Evolutionary conservation across 164 flowering plant genomes (phyloP).

Genomic region (Dillenia suffruticosa): DNA sequence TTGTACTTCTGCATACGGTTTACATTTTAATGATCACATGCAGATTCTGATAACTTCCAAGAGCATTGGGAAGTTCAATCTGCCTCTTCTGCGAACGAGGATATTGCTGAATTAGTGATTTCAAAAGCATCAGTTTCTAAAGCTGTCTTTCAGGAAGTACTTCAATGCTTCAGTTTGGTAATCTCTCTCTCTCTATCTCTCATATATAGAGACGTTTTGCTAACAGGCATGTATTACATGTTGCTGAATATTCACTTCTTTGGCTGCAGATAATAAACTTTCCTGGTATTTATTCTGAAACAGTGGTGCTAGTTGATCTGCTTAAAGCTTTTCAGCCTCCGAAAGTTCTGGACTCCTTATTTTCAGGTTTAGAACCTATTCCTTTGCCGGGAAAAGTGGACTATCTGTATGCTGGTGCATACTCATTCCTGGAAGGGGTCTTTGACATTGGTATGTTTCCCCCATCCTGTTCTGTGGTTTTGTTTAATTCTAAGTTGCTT

Average conservation of each 20-base stretch:
- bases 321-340: constrained; percentile 62
- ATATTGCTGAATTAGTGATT: constrained; percentile 26
- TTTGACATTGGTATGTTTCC: constrained; percentile 40
- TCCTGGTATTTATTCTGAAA: constrained; percentile 39
- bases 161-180: constrained; percentile 65
- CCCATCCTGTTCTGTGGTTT: no score
- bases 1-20: background rate
- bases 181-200: background rate
- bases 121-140: constrained; percentile 38
- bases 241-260: background rate
- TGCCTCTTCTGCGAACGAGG: constrained; percentile 56
- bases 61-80: constrained; percentile 64
- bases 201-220: background rate
- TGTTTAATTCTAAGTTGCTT: constrained; percentile 6
- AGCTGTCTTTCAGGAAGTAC: constrained; percentile 48
- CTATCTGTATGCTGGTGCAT: constrained; percentile 61
- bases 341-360: constrained; percentile 23
- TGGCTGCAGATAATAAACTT: constrained; percentile 52
- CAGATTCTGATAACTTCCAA: constrained; percentile 55
- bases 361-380: constrained; percentile 33
- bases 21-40: constrained; percentile 4
- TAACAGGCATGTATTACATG: background rate
- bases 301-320: constrained; percentile 38
- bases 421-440: constrained; percentile 51
- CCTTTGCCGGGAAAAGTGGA: constrained; percentile 56